phyloP scores from a whole-genome alignment of 306 rosid genomes.

The Pachyrhizus erosus region DNA sequence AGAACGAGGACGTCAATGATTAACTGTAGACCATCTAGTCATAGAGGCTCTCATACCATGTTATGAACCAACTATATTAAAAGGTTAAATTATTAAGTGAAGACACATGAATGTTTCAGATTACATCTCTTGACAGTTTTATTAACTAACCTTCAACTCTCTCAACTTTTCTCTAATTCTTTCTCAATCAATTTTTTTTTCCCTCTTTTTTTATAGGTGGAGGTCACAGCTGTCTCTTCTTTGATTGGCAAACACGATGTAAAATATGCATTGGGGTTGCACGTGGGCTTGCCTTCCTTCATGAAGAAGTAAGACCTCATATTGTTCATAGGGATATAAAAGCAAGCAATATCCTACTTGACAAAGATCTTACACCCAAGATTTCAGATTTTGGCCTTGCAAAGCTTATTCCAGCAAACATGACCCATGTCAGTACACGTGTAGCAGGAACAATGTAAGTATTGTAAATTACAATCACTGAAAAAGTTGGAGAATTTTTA shows the following conservation, averaged over 20 bases:
- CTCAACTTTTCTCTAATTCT: constrained; percentile 1
- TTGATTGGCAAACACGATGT: constrained; percentile 70
- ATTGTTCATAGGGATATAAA: constrained; percentile 96
- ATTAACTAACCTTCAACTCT: neutral
- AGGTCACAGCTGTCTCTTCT: constrained; percentile 56
- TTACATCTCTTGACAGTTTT: neutral
- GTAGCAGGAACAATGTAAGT: constrained; percentile 98
- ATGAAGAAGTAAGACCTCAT: constrained; percentile 84
- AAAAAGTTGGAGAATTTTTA: neutral
- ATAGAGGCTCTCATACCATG: no score
- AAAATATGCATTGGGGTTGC: constrained; percentile 78
- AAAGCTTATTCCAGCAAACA: constrained; percentile 81
- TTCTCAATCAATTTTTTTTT: constrained; percentile 30
- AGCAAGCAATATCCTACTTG: constrained; percentile 96
- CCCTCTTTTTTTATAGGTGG: constrained; percentile 65
- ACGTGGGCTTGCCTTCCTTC: constrained; percentile 86
- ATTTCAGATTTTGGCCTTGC: constrained; percentile 99
- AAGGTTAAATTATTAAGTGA: no score
- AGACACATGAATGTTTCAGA: constrained; percentile 1
- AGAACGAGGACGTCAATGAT: no score
- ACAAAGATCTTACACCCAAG: constrained; percentile 73
- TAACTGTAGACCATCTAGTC: no score
- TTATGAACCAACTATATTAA: neutral
- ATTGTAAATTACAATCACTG: constrained; percentile 29
- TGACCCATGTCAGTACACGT: constrained; percentile 96